A percentile compares a stretch with the other conserved stretches of the same genome.
phyloP scores from a whole-genome alignment of 768 basidiomycete species.

The Hericium alpestre region DNA sequence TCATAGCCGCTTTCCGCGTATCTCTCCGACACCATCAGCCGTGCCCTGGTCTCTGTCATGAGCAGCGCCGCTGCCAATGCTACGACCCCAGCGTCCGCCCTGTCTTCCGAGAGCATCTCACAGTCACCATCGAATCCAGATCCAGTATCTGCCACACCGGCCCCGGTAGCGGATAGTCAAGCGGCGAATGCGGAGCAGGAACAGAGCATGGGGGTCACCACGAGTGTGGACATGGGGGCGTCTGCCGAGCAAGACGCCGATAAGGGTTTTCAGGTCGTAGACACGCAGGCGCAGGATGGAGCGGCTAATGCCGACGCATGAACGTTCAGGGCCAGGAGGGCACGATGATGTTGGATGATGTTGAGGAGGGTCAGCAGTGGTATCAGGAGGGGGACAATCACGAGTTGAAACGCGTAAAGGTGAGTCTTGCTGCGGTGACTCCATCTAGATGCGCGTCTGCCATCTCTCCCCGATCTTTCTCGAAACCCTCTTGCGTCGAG shows the following conservation, averaged over 20 bases:
- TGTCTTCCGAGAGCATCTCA: constrained; percentile 19
- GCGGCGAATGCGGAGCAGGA: constrained; percentile 17
- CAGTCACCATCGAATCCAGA: constrained; percentile 18
- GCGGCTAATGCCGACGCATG: constrained; percentile 16
- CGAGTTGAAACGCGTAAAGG: constrained; percentile 82
- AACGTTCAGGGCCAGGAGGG: constrained; percentile 36
- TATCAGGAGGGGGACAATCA: constrained; percentile 53
- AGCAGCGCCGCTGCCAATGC: constrained; percentile 28
- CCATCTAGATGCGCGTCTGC: constrained; percentile 12
- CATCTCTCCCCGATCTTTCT: constrained; percentile 12
- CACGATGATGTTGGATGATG: constrained; percentile 26
- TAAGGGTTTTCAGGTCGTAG: constrained; percentile 3
- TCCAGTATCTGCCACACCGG: constrained; percentile 16
- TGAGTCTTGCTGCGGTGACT: constrained; percentile 23
- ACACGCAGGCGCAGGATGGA: constrained; percentile 9
- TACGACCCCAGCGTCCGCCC: constrained; percentile 22
- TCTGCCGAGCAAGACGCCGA: constrained; percentile 6
- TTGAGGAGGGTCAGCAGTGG: constrained; percentile 48
- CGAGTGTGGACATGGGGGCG: constrained; percentile 4
- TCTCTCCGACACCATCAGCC: constrained; percentile 1
- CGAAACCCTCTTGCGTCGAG: background rate
- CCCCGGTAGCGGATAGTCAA: constrained; percentile 12
- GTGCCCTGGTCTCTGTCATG: constrained; percentile 23
- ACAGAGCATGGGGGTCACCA: background rate
- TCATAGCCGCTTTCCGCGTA: constrained; percentile 3